Conservation (phyloP, 179 eudicot genomes). For the Beta lomatogona region DNA sequence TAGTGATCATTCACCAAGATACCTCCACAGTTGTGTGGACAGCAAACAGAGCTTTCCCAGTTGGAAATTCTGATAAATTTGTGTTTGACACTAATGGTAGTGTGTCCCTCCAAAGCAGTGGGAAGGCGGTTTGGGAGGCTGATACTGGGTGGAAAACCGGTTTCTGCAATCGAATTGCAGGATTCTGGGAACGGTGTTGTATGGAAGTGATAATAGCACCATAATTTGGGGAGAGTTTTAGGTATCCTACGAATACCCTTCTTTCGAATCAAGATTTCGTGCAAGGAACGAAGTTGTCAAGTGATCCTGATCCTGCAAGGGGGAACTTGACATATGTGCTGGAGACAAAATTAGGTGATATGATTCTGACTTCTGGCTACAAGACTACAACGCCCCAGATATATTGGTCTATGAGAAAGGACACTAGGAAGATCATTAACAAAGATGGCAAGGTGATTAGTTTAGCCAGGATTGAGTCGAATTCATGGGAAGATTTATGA, state of each 20-base stretch:
- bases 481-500: constrained; percentile 88
- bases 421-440: constrained; percentile 55
- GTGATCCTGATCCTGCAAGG: constrained; percentile 38
- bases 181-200: constrained; percentile 71
- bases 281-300: constrained; percentile 66
- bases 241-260: constrained; percentile 72
- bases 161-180: constrained; percentile 52
- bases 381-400: constrained; percentile 50
- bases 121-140: constrained; percentile 60
- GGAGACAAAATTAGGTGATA: constrained; percentile 60
- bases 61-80: constrained; percentile 56
- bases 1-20: constrained; percentile 53
- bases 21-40: constrained; percentile 67
- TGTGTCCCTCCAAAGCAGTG: constrained; percentile 50
- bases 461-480: constrained; percentile 44
- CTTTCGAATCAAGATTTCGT: constrained; percentile 58
- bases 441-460: constrained; percentile 42
- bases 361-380: constrained; percentile 60
- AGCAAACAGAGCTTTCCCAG: constrained; percentile 64
- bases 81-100: constrained; percentile 52
- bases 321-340: constrained; percentile 65
- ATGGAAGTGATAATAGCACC: constrained; percentile 41
- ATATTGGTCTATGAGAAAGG: constrained; percentile 73
- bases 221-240: constrained; percentile 79
- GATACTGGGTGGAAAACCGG: constrained; percentile 58